Evolutionary conservation across 768 basidiomycete species (phyloP), one percentile per base, ranked within the genome.

Genomic region (Trametes sanguinea): DNA sequence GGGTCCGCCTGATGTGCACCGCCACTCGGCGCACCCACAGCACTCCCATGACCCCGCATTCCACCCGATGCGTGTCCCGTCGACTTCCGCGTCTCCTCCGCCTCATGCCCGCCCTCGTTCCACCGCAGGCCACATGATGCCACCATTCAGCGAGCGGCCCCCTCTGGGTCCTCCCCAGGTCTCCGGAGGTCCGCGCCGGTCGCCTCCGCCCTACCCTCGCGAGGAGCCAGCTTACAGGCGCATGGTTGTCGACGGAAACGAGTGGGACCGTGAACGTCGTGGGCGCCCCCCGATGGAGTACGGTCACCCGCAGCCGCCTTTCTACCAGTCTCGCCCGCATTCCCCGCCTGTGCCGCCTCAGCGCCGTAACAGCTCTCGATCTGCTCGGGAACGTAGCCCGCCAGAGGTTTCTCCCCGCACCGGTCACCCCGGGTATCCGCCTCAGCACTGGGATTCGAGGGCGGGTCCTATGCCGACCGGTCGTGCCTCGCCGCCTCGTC

Each of bases 221-320:
- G 87, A 89, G 52, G 88, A 89, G 13, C 67, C 74, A 43, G 75
- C 73, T 9, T 90, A 88, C 39, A 81, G 87, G 35, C 84, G 85
- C 44, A 71, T 58, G 58, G 27, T 57, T 16, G 67, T 76, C 73
- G 29, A 83, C 35, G 78, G 76, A 65, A 78, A 80, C 40, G 84
- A 86, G 2, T 85, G 85, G 84, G 85, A 83, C 16, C 74, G 76
- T 39, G 74, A 76, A 54, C 74, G 68, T 32, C 57, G 68, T 13
- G 62, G 66, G 9, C 60, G 69, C 6, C 67, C 62, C 3, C 46
- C 63, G 27, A 60, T 60, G 54, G 63, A 64, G 29, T 57, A 54
- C 40, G 57, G 48, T 13, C 73, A 72, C 33, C 54, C 55, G 11
- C 74, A 76, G 48, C 72, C 68, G 32, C 69, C 71, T 4, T 74